Evolutionary conservation across 2,329 filamentous ascomycete genomes (phyloP).

Genomic region (Fusarium chaquense): DNA sequence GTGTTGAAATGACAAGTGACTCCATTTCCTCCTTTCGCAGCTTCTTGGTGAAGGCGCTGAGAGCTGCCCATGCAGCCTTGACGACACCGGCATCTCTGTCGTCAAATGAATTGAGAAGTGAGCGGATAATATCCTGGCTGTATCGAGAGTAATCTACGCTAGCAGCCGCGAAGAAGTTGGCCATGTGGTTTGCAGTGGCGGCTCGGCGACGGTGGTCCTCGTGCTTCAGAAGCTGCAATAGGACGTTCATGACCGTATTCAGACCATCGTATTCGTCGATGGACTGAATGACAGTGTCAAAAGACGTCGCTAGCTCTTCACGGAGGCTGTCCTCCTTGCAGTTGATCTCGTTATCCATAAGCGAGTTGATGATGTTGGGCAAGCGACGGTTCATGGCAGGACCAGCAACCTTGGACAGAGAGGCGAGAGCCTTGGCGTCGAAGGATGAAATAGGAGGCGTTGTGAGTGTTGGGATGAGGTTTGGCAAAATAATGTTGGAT

Average conservation of each 20-base stretch:
- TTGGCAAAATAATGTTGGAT: conserved; percentile 96
- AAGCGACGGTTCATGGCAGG: conserved; percentile 90
- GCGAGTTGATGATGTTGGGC: conserved; percentile 88
- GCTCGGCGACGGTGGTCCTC: conserved; percentile 90
- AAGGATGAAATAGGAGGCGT: conserved; percentile 91
- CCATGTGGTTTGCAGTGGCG: conserved; percentile 81
- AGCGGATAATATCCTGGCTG: conserved; percentile 93
- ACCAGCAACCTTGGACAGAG: conserved; percentile 90
- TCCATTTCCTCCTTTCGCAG: conserved; percentile 99
- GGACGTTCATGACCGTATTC: conserved; percentile 94
- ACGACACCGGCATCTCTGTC: conserved; percentile 86
- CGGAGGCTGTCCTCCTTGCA: conserved; percentile 80
- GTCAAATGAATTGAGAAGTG: conserved; percentile 90
- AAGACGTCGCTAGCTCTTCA: conserved; percentile 80
- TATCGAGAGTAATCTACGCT: conserved; percentile 94
- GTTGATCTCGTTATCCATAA: conserved; percentile 91
- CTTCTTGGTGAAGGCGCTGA: conserved; percentile 87
- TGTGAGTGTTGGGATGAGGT: conserved; percentile 92
- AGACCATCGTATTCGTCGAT: conserved; percentile 97
- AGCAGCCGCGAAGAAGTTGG: conserved; percentile 84
- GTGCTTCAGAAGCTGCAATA: conserved; percentile 88
- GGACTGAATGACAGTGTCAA: conserved; percentile 90
- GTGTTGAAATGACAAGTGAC: conserved; percentile 84
- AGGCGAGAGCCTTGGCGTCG: conserved; percentile 94
- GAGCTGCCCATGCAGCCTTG: conserved; percentile 87